Conservation (phyloP, 2,329 filamentous ascomycete genomes). For the Nemania abortiva region DNA sequence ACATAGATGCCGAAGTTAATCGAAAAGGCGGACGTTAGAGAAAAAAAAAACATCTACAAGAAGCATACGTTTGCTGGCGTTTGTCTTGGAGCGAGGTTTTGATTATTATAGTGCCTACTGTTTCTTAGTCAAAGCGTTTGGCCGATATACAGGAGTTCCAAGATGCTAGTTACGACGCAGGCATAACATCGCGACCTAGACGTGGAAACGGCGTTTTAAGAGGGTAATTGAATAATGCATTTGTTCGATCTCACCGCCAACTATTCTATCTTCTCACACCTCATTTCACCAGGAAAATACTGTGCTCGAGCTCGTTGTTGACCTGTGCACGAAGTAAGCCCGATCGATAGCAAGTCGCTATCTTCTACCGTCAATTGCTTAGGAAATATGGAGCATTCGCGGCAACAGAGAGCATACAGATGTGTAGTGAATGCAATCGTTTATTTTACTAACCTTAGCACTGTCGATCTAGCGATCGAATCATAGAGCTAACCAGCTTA, state of each 20-base stretch:
- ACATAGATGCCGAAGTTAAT: constrained; percentile 57
- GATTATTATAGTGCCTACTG: constrained; percentile 20
- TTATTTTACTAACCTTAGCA: not conserved
- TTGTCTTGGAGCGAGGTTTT: constrained; percentile 21
- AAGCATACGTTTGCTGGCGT: constrained; percentile 23
- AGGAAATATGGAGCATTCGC: not conserved
- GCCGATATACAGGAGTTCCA: constrained; percentile 22
- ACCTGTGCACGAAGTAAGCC: not conserved
- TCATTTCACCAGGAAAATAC: not conserved
- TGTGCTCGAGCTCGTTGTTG: not conserved
- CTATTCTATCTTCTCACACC: not conserved
- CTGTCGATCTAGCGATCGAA: not conserved
- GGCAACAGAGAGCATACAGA: not conserved
- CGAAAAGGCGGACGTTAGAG: constrained; percentile 40
- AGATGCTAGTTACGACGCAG: constrained; percentile 24
- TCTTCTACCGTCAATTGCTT: not conserved
- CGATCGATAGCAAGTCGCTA: not conserved
- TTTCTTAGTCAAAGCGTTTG: not conserved
- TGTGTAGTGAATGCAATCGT: not conserved
- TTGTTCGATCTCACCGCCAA: constrained; percentile 13
- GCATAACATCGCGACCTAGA: constrained; percentile 24
- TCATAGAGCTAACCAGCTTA: constrained; percentile 1
- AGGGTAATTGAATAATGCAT: constrained; percentile 36
- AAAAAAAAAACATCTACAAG: constrained; percentile 27
- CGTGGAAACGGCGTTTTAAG: constrained; percentile 35